Evolutionary conservation across 2,329 filamentous ascomycete species (phyloP).

Genomic region (Aspergillus flavus): DNA sequence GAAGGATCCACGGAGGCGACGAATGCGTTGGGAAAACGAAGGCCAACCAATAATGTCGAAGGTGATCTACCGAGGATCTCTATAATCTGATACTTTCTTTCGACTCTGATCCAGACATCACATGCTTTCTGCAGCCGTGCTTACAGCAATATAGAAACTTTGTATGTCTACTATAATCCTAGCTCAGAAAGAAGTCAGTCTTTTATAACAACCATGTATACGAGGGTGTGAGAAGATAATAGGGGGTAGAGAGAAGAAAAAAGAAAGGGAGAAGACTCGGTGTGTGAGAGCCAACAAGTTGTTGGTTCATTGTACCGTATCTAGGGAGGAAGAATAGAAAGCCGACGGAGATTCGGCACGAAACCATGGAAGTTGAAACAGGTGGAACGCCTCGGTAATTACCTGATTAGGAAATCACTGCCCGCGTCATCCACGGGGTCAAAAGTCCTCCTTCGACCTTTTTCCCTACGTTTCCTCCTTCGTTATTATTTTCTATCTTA

Average conservation of each 20-base stretch:
- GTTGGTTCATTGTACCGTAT: background rate
- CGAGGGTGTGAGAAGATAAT: background rate
- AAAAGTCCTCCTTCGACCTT: background rate
- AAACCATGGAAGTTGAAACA: background rate
- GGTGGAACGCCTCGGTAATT: constrained; percentile 19
- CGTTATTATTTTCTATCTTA: background rate
- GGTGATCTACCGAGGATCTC: background rate
- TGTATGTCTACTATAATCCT: background rate
- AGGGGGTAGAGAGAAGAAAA: background rate
- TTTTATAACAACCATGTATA: background rate
- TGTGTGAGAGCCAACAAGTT: background rate
- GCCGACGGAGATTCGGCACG: constrained; percentile 1
- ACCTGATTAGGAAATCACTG: constrained; percentile 15
- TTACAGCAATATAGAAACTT: background rate
- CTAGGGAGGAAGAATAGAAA: background rate
- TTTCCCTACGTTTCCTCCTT: background rate
- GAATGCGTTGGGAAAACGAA: background rate
- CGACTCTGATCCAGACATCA: background rate
- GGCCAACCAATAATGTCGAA: background rate
- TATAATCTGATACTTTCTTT: background rate
- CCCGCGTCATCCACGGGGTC: background rate
- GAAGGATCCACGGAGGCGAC: background rate
- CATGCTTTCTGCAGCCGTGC: background rate
- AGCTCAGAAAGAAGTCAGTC: background rate
- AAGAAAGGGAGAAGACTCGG: background rate